phyloP scores from a whole-genome alignment of 306 rosid genomes.

The Fagus sylvatica region DNA sequence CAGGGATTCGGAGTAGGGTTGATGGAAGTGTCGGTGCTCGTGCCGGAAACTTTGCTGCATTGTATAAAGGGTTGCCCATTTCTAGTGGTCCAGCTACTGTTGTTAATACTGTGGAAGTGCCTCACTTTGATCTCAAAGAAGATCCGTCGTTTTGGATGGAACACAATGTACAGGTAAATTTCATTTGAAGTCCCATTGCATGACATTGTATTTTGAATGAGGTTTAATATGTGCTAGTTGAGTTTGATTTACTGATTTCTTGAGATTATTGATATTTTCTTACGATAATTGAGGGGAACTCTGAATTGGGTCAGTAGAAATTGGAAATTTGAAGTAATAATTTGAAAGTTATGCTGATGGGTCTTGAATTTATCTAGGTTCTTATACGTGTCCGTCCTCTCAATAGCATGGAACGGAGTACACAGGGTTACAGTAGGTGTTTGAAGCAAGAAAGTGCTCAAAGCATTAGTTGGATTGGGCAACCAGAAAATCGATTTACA shows the following conservation, averaged over 20 bases:
- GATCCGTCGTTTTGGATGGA: constrained; percentile 96
- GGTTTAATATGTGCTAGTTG: neutral
- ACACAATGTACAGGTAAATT: constrained; percentile 85
- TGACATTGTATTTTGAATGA: neutral
- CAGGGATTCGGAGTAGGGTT: constrained; percentile 57
- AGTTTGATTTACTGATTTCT: neutral
- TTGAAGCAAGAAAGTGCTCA: constrained; percentile 85
- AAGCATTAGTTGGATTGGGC: constrained; percentile 76
- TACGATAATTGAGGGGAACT: neutral
- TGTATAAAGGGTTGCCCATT: constrained; percentile 76
- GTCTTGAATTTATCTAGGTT: constrained; percentile 48
- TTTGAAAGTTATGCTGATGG: constrained; percentile 25
- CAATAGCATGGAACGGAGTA: constrained; percentile 73
- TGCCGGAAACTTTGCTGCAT: constrained; percentile 53
- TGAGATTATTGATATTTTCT: neutral
- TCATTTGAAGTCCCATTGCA: neutral
- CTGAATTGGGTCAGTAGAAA: constrained; percentile 4
- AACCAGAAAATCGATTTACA: constrained; percentile 80
- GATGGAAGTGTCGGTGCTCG: constrained; percentile 64
- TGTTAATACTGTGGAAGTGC: constrained; percentile 81
- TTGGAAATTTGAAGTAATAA: neutral
- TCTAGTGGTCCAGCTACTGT: constrained; percentile 46
- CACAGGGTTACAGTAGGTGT: constrained; percentile 75
- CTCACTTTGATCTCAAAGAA: constrained; percentile 96
- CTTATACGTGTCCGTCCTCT: constrained; percentile 95